Evolutionary conservation across 176 grass and related monocot species (phyloP).

Genomic region (Cymbopogon citratus): DNA sequence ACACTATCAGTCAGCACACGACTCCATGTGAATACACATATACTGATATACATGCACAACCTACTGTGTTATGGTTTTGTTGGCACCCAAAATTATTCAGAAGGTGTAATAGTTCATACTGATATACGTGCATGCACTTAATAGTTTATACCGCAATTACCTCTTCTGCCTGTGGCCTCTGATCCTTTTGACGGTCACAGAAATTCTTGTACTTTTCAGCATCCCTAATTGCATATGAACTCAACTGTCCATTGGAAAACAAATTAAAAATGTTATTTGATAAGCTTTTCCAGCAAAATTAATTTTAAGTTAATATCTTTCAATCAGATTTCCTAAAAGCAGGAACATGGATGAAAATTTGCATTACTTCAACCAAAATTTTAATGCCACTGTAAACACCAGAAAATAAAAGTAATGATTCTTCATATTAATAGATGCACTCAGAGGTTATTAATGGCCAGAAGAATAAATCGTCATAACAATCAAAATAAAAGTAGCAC

Average conservation of each 20-base stretch:
- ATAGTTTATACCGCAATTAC: no score
- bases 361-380: not conserved
- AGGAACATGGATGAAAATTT: not conserved
- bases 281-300: not conserved
- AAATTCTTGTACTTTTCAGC: no score
- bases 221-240: no score
- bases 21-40: not conserved
- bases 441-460: not conserved
- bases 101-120: no score
- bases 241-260: constrained; percentile 56
- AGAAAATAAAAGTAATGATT: not conserved
- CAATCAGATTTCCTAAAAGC: not conserved
- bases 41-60: not conserved
- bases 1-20: not conserved
- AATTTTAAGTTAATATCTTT: not conserved
- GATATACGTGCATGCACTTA: no score
- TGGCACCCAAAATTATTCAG: no score
- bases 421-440: not conserved
- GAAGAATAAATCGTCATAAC: not conserved
- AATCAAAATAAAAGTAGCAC: not conserved
- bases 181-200: no score
- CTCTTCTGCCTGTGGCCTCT: no score
- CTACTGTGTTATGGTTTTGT: not conserved
- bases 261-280: constrained; percentile 19
- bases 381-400: not conserved